These are phyloP conservation scores for Bassia scoparia DNA, from an alignment of 148 eudicot genomes.

Conservation along the genomic window DNA sequence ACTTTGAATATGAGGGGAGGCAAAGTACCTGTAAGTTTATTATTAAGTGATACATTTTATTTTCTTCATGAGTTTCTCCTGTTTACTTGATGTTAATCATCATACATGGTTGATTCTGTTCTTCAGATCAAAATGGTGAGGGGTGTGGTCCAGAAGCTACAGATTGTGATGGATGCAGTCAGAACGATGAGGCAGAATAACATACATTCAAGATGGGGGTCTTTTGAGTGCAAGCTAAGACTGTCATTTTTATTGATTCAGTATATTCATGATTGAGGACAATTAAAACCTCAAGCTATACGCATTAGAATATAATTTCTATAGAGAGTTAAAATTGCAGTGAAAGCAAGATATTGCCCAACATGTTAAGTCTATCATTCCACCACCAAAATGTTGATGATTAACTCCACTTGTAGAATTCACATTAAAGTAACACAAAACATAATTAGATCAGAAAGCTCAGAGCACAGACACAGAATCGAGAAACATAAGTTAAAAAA, in stretches of 20 bases:
- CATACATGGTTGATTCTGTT: conserved; percentile 11
- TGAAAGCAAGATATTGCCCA: background rate
- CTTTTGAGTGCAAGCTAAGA: conserved; percentile 88
- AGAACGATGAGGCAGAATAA: conserved; percentile 91
- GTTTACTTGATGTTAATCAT: background rate
- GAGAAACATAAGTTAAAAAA: too few relatives aligned
- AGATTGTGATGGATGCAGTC: conserved; percentile 83
- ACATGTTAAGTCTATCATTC: too few relatives aligned
- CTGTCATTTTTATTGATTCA: background rate
- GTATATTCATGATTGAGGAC: background rate
- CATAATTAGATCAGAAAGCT: too few relatives aligned
- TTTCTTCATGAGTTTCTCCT: too few relatives aligned
- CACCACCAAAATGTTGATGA: too few relatives aligned
- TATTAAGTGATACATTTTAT: too few relatives aligned
- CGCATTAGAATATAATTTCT: too few relatives aligned
- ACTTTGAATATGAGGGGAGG: conserved; percentile 95
- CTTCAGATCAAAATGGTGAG: conserved; percentile 84
- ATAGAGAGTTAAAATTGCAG: too few relatives aligned
- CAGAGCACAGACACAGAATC: too few relatives aligned
- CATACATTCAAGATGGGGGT: conserved; percentile 97
- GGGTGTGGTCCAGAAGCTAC: conserved; percentile 94
- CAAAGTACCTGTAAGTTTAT: conserved; percentile 77
- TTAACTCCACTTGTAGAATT: too few relatives aligned
- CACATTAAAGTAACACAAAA: too few relatives aligned
- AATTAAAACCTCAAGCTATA: background rate